Evolutionary conservation across 805 yeast genomes (phyloP).

Genomic region (Metschnikowia koreensis): DNA sequence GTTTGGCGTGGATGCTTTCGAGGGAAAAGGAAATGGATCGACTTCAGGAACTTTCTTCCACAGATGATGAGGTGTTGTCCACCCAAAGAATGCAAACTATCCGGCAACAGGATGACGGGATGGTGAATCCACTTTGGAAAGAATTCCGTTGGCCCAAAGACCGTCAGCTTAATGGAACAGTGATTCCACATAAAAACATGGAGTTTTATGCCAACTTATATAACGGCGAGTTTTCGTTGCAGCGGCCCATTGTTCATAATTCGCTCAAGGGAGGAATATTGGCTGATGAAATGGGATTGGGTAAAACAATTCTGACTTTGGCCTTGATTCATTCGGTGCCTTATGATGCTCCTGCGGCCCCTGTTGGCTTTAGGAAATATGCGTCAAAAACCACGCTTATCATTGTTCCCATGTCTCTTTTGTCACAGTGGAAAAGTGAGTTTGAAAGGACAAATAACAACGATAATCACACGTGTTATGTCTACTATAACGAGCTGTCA

Average conservation of each 20-base stretch:
- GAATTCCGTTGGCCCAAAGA: conserved; percentile 71
- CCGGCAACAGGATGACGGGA: conserved; percentile 42
- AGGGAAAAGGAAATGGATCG: conserved; percentile 63
- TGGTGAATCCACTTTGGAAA: conserved; percentile 85
- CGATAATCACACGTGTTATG: conserved; percentile 44
- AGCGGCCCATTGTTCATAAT: conserved; percentile 62
- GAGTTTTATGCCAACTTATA: conserved; percentile 73
- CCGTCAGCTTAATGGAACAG: conserved; percentile 14
- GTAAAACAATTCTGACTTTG: conserved; percentile 84
- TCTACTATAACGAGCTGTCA: conserved; percentile 73
- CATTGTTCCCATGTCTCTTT: conserved; percentile 84
- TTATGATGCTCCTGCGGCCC: conserved; percentile 34
- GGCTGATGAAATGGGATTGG: conserved; percentile 97
- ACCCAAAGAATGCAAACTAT: conserved; percentile 27
- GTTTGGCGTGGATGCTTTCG: conserved; percentile 85
- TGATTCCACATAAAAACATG: conserved; percentile 15
- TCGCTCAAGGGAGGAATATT: conserved; percentile 77
- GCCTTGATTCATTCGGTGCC: conserved; percentile 70
- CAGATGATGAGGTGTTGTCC: conserved; percentile 23
- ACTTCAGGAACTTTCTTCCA: conserved; percentile 33
- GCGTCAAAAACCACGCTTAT: conserved; percentile 74
- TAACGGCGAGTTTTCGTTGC: conserved; percentile 72
- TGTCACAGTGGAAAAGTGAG: conserved; percentile 91
- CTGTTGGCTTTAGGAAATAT: conserved; percentile 35
- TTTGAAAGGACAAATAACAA: conserved; percentile 57